These are phyloP conservation scores for Boletus huronensis DNA, from an alignment of 768 basidiomycete species.

Conservation along the genomic window DNA sequence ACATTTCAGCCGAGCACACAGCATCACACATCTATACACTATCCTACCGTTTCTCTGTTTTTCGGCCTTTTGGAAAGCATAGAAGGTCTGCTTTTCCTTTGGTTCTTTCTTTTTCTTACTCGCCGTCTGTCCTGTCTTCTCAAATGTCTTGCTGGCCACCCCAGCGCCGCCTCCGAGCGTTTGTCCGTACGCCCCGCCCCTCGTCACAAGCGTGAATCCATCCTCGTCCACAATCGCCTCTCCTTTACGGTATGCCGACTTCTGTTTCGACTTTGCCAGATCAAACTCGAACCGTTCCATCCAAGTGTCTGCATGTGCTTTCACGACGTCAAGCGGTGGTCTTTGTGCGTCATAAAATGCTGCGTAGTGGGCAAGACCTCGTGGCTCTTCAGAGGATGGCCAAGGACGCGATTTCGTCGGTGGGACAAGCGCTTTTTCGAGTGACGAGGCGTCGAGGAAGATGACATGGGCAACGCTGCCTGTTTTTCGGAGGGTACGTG, in stretches of 20 bases:
- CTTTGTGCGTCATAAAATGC: constrained; percentile 62
- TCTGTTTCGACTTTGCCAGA: constrained; percentile 51
- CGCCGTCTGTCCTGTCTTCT: constrained; percentile 33
- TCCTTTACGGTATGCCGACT: constrained; percentile 70
- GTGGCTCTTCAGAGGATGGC: constrained; percentile 60
- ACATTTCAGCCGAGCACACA: neutral
- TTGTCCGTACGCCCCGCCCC: constrained; percentile 86
- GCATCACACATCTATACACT: neutral
- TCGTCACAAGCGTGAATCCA: constrained; percentile 91
- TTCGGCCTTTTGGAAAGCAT: constrained; percentile 88
- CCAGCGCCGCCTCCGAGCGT: constrained; percentile 79
- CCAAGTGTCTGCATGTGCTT: constrained; percentile 74
- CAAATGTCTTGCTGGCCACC: constrained; percentile 59
- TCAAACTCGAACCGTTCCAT: constrained; percentile 74
- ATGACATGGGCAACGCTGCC: constrained; percentile 69
- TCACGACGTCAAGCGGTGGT: constrained; percentile 70
- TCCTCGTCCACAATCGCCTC: constrained; percentile 92
- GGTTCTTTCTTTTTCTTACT: constrained; percentile 51
- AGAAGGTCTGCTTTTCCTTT: constrained; percentile 75
- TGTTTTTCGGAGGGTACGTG: constrained; percentile 58
- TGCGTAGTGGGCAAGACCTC: constrained; percentile 70
- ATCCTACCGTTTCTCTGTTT: constrained; percentile 76
- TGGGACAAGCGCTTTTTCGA: constrained; percentile 59
- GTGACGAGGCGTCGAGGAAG: constrained; percentile 69
- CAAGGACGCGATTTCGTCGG: constrained; percentile 55